These are phyloP conservation scores for Atractiella rhizophila DNA, from an alignment of 768 basidiomycete genomes.

Conservation along the genomic window DNA sequence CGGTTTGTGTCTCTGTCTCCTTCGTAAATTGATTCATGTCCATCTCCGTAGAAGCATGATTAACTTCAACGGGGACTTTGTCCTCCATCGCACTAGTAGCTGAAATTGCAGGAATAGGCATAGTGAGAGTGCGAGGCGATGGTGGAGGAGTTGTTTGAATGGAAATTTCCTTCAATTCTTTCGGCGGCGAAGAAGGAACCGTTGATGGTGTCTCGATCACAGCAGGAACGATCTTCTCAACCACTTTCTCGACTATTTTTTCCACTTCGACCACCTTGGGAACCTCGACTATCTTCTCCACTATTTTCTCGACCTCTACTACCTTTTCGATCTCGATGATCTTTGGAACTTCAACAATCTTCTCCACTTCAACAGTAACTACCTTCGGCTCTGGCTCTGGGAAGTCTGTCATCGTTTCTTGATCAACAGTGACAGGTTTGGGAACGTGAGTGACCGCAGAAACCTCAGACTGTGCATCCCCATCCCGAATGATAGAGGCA, in stretches of 20 bases:
- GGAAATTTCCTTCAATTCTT: too few species aligned
- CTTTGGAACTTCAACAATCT: slow-evolving; percentile 5
- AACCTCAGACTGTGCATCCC: too few species aligned
- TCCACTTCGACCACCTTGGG: slow-evolving; percentile 11
- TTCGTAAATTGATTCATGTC: too few species aligned
- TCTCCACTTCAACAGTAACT: slow-evolving; percentile 10
- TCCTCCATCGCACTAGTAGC: too few species aligned
- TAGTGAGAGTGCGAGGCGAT: too few species aligned
- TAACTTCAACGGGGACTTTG: slow-evolving; percentile 1
- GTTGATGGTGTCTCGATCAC: background rate
- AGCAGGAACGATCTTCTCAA: slow-evolving; percentile 15
- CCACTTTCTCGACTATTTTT: slow-evolving; percentile 6
- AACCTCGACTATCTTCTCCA: slow-evolving; percentile 16
- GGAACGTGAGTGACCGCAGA: too few species aligned
- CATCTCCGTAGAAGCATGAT: too few species aligned
- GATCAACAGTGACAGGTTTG: slow-evolving; percentile 7
- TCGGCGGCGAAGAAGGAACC: background rate
- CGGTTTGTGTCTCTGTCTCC: background rate
- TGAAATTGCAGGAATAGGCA: too few species aligned
- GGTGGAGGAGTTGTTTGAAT: too few species aligned
- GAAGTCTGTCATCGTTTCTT: slow-evolving; percentile 3
- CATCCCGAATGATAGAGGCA: too few species aligned
- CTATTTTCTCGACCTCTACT: slow-evolving; percentile 14
- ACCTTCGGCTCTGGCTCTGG: slow-evolving; percentile 12
- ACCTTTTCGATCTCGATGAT: slow-evolving; percentile 14